These are phyloP conservation scores for Fonsecaea erecta DNA, from an alignment of 2,329 filamentous ascomycete species.

Conservation along the genomic window DNA sequence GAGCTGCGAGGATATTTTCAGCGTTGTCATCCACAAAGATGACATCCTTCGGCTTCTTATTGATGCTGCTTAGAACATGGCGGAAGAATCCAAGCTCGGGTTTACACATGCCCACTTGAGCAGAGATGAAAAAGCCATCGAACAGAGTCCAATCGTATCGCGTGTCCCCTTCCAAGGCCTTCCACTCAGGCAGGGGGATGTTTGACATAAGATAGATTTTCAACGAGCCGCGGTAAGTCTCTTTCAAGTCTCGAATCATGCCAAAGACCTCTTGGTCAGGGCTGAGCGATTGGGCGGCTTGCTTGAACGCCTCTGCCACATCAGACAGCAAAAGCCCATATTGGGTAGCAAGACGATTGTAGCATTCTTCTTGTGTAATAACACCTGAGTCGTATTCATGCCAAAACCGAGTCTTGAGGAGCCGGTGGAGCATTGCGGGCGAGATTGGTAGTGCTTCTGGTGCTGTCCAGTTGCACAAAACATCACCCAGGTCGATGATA, in stretches of 20 bases:
- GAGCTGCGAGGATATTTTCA: slow-evolving; percentile 16
- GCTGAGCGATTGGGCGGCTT: slow-evolving; percentile 10
- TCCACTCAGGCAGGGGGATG: slow-evolving; percentile 16
- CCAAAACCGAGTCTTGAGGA: slow-evolving; percentile 19
- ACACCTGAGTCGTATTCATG: slow-evolving; percentile 17
- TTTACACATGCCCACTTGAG: slow-evolving; percentile 13
- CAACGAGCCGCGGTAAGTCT: slow-evolving; percentile 6
- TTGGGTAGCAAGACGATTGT: slow-evolving; percentile 5
- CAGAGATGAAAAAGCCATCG: slow-evolving; percentile 18
- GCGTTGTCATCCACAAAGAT: slow-evolving; percentile 17
- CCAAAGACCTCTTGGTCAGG: slow-evolving; percentile 14
- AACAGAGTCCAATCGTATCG: slow-evolving; percentile 15
- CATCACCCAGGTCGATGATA: slow-evolving; percentile 17
- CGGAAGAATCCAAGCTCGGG: slow-evolving; percentile 19
- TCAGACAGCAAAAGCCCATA: slow-evolving; percentile 7
- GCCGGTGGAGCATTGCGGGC: slow-evolving; percentile 13
- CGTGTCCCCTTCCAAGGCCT: slow-evolving; percentile 7
- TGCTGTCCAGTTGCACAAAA: slow-evolving; percentile 17
- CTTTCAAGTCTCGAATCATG: slow-evolving; percentile 12
- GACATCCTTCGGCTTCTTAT: slow-evolving; percentile 5
- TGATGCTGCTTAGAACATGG: slow-evolving; percentile 7
- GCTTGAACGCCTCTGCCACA: slow-evolving; percentile 14
- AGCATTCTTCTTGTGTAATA: slow-evolving; percentile 16
- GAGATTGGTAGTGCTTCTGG: slow-evolving; percentile 9
- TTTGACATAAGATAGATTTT: slow-evolving; percentile 19